These are phyloP conservation scores for Draba incana DNA, from an alignment of 345 rosid species.

Conservation along the genomic window DNA sequence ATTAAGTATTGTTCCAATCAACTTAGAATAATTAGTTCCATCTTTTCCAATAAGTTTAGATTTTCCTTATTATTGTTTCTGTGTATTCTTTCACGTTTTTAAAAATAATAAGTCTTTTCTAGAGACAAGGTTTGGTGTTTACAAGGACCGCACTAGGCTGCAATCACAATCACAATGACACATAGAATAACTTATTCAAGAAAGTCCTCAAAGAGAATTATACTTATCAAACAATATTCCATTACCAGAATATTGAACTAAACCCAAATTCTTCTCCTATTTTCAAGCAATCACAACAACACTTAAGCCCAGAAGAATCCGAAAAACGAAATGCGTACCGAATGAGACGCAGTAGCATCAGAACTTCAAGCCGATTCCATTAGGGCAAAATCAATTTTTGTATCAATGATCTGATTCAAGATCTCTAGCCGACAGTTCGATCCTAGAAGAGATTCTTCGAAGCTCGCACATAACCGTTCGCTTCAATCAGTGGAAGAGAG, in stretches of 20 bases:
- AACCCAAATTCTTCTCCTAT: slow-evolving; percentile 18
- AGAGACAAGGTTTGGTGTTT: too few species aligned
- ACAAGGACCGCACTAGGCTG: slow-evolving; percentile 95
- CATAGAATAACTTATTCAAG: too few species aligned
- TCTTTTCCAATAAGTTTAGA: too few species aligned
- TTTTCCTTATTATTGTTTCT: too few species aligned
- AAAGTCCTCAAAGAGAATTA: too few species aligned
- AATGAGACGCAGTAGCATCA: slow-evolving; percentile 35
- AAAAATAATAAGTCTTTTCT: too few species aligned
- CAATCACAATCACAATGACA: slow-evolving; percentile 23
- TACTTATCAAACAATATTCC: neutral
- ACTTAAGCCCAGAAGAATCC: neutral
- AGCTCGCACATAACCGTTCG: slow-evolving; percentile 29
- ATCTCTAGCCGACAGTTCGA: slow-evolving; percentile 37
- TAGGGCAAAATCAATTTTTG: slow-evolving; percentile 7
- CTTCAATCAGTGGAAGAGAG: slow-evolving; percentile 5
- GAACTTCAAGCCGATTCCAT: slow-evolving; percentile 37
- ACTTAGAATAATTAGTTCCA: too few species aligned
- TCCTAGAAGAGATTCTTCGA: slow-evolving; percentile 2
- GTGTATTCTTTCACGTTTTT: too few species aligned
- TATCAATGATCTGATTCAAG: slow-evolving; percentile 31
- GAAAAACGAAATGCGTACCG: slow-evolving; percentile 31
- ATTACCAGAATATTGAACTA: slow-evolving; percentile 24
- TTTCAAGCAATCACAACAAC: slow-evolving; percentile 19
- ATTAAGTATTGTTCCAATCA: too few species aligned